Percentiles rank a stretch among this genome's conserved stretches.
Evolutionary conservation across 345 rosid genomes (phyloP).

Genomic region (Abelmoschus esculentus): DNA sequence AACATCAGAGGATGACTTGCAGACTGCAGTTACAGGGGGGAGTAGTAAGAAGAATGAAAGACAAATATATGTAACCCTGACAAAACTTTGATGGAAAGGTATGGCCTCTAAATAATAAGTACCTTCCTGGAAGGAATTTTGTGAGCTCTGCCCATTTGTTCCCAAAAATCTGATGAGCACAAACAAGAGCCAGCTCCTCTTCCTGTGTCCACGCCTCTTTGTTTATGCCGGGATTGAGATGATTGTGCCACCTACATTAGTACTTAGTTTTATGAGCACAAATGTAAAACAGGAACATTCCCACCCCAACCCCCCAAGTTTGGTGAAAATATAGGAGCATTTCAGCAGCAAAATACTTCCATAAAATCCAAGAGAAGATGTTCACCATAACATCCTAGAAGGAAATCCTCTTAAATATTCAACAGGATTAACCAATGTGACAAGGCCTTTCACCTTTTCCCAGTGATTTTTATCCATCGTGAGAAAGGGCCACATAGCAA

Average conservation of each 20-base stretch:
- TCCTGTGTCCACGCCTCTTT: constrained; percentile 99
- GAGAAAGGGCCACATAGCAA: background rate
- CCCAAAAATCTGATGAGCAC: constrained; percentile 94
- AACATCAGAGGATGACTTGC: background rate
- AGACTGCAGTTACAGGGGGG: background rate
- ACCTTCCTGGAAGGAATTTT: constrained; percentile 99
- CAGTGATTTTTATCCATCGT: background rate
- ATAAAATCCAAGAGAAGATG: no score
- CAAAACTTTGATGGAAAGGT: constrained; percentile 4
- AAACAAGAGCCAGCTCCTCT: constrained; percentile 91
- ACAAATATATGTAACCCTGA: background rate
- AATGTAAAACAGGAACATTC: background rate
- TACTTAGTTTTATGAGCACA: constrained; percentile 43
- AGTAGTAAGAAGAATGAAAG: background rate
- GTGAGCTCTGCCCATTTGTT: constrained; percentile 99
- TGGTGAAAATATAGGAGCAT: background rate
- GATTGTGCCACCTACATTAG: constrained; percentile 95
- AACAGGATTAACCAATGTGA: background rate
- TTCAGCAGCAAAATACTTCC: background rate
- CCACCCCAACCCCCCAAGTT: constrained; percentile 31
- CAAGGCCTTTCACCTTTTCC: background rate
- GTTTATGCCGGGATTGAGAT: constrained; percentile 90
- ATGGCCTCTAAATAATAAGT: constrained; percentile 14
- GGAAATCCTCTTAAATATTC: constrained; percentile 32
- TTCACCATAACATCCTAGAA: no score